phyloP scores from a whole-genome alignment of 2,329 filamentous ascomycete genomes.

The Acarospora socialis region DNA sequence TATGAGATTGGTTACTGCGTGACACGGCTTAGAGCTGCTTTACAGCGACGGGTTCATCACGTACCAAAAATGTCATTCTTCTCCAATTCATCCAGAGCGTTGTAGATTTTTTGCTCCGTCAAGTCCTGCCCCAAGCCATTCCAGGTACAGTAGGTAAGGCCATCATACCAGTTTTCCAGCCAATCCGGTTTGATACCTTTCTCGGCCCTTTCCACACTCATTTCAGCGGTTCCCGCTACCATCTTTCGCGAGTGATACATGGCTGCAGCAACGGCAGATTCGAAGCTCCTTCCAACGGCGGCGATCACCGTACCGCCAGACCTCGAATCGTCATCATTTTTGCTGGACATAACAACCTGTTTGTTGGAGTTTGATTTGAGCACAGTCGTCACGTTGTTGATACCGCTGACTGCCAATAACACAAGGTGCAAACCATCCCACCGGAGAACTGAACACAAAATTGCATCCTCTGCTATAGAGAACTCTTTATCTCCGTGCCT shows the following conservation, averaged over 20 bases:
- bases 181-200: conserved; percentile 46
- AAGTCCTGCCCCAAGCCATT: conserved; percentile 77
- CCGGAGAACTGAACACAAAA: conserved; percentile 66
- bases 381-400: conserved; percentile 54
- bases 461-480: conserved; percentile 57
- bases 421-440: conserved; percentile 60
- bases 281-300: conserved; percentile 57
- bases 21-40: background rate
- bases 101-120: conserved; percentile 63
- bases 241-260: conserved; percentile 76
- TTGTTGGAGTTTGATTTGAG: conserved; percentile 53
- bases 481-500: conserved; percentile 60
- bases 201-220: conserved; percentile 29
- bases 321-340: conserved; percentile 50
- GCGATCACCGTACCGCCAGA: conserved; percentile 51
- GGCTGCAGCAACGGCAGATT: conserved; percentile 61
- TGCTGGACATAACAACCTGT: conserved; percentile 51
- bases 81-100: conserved; percentile 58
- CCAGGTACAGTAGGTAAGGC: conserved; percentile 92
- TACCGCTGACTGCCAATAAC: conserved; percentile 61
- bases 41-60: background rate
- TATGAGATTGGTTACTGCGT: conserved; percentile 59
- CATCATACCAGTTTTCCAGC: conserved; percentile 83
- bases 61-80: conserved; percentile 52
- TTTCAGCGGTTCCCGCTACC: conserved; percentile 33